These are phyloP conservation scores for Rhodotorula sp. DNA, from an alignment of 1,284 basidiomycete genomes.

Conservation along the genomic window DNA sequence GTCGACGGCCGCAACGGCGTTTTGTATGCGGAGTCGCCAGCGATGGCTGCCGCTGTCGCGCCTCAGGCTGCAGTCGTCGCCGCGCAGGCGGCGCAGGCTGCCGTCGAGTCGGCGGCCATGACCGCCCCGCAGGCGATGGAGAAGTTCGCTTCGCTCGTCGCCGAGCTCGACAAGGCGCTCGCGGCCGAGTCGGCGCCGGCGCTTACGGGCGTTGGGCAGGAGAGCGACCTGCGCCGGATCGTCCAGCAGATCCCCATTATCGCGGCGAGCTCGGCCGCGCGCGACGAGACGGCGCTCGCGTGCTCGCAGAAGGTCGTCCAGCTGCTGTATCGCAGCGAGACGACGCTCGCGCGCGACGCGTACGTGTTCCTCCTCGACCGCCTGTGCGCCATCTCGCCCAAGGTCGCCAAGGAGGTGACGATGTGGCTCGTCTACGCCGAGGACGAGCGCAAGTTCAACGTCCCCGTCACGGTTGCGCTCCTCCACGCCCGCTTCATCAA, in stretches of 20 bases:
- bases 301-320: constrained; percentile 95
- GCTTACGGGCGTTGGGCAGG: constrained; percentile 72
- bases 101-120: constrained; percentile 30
- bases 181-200: constrained; percentile 56
- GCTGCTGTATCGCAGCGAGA: constrained; percentile 78
- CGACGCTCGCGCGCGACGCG: constrained; percentile 81
- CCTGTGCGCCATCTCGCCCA: constrained; percentile 83
- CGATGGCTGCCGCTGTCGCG: constrained; percentile 27
- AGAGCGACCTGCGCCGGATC: constrained; percentile 81
- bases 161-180: constrained; percentile 78
- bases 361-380: constrained; percentile 87
- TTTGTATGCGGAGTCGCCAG: constrained; percentile 35
- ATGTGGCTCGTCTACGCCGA: constrained; percentile 97
- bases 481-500: constrained; percentile 81
- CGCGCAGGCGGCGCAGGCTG: constrained; percentile 15
- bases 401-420: constrained; percentile 94
- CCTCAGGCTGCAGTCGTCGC: constrained; percentile 28
- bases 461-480: constrained; percentile 87
- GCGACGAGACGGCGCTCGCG: constrained; percentile 80
- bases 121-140: constrained; percentile 48
- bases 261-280: constrained; percentile 73
- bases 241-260: constrained; percentile 78
- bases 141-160: constrained; percentile 58
- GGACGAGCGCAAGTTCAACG: constrained; percentile 97
- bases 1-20: constrained; percentile 38